These are phyloP conservation scores for Stereum hirsutum DNA, from an alignment of 1,284 basidiomycete genomes.

Conservation along the genomic window DNA sequence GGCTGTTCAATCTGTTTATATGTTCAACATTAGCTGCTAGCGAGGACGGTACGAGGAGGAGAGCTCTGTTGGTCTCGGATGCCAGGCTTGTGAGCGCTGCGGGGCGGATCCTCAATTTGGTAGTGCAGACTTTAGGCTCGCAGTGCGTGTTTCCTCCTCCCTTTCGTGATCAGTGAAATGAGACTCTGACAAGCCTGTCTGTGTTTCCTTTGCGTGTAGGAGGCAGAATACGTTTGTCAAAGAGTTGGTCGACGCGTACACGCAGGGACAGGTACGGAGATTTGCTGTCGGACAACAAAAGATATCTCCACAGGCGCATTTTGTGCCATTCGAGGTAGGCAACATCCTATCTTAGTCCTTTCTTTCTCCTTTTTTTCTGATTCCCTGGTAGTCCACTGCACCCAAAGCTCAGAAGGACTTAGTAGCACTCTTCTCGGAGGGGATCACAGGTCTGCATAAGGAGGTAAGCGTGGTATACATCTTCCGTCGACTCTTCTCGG, in stretches of 20 bases:
- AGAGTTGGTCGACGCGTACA: slow-evolving; percentile 49
- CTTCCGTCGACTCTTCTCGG: not conserved
- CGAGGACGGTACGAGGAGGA: not conserved
- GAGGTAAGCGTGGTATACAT: slow-evolving; percentile 37
- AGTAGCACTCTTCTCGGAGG: slow-evolving; percentile 57
- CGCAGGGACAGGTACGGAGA: slow-evolving; percentile 43
- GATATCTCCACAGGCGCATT: slow-evolving; percentile 25
- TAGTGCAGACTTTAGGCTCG: slow-evolving; percentile 53
- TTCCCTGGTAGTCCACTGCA: slow-evolving; percentile 31
- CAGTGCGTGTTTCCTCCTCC: slow-evolving; percentile 39
- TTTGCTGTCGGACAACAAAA: slow-evolving; percentile 49
- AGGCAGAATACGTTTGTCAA: slow-evolving; percentile 49
- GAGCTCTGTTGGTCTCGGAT: slow-evolving; percentile 41
- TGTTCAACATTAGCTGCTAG: slow-evolving; percentile 33
- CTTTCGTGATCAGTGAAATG: not conserved
- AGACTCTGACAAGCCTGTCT: slow-evolving; percentile 1
- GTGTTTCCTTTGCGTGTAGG: slow-evolving; percentile 22
- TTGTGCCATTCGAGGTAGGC: slow-evolving; percentile 39
- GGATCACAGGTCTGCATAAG: slow-evolving; percentile 50
- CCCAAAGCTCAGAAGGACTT: slow-evolving; percentile 47
- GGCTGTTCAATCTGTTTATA: slow-evolving; percentile 65
- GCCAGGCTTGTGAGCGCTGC: slow-evolving; percentile 56
- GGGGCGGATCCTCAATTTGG: slow-evolving; percentile 56
- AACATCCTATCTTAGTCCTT: not conserved
- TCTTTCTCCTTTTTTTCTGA: not conserved